Conservation (phyloP, 2,329 filamentous ascomycete species). For the Furcasterigmium furcatum region DNA sequence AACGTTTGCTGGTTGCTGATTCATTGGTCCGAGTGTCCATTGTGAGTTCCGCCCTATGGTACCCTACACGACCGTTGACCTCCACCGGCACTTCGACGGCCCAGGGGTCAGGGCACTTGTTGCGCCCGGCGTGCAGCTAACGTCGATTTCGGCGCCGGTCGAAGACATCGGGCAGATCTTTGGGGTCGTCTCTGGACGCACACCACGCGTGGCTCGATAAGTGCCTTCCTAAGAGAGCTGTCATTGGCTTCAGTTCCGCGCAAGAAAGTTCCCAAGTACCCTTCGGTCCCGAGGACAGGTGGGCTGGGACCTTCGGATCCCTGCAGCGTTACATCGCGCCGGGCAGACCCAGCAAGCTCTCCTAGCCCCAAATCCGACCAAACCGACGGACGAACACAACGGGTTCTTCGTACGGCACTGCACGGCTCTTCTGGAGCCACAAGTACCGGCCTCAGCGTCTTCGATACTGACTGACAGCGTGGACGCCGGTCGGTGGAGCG, state of each 20-base stretch:
- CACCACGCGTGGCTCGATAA: neutral
- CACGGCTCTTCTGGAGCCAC: too few species aligned
- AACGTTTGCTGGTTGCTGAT: too few species aligned
- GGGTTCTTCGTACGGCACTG: too few species aligned
- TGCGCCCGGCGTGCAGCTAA: neutral
- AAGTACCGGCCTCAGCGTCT: too few species aligned
- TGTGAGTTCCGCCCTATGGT: too few species aligned
- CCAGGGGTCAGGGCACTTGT: neutral
- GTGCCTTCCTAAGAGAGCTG: neutral
- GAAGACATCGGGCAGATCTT: slow-evolving; percentile 2
- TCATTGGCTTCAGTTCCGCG: neutral
- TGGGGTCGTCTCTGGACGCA: neutral
- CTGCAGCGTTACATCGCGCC: neutral
- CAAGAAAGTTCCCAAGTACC: neutral
- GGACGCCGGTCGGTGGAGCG: too few species aligned
- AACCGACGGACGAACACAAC: too few species aligned
- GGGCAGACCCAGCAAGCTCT: neutral
- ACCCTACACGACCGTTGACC: neutral
- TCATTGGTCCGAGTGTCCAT: too few species aligned
- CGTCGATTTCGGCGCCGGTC: neutral
- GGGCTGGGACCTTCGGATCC: neutral
- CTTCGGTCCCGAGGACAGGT: slow-evolving; percentile 3
- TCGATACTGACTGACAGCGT: too few species aligned
- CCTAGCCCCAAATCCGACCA: too few species aligned
- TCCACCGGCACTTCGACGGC: neutral